These are phyloP conservation scores for Letharia lupina DNA, from an alignment of 495 filamentous ascomycete species.

Conservation along the genomic window DNA sequence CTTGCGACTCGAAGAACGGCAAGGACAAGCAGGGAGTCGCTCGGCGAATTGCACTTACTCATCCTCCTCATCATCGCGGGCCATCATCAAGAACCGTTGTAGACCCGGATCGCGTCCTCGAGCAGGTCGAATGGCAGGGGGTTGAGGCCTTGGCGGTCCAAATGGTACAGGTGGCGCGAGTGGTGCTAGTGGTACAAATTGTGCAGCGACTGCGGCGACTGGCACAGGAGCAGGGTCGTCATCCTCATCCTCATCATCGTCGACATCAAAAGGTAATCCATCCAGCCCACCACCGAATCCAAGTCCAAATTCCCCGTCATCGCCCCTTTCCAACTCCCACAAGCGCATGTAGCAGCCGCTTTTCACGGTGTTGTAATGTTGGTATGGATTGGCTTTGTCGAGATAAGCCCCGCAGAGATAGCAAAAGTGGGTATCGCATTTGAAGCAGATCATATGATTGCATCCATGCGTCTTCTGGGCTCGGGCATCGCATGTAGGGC, in stretches of 20 bases:
- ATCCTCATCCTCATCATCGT: conserved; percentile 28
- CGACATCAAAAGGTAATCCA: conserved; percentile 28
- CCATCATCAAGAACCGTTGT: conserved; percentile 47
- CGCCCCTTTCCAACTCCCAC: conserved; percentile 82
- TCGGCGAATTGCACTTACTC: conserved; percentile 29
- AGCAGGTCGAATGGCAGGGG: conserved; percentile 6
- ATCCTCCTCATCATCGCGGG: conserved; percentile 50
- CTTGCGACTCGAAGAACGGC: not conserved
- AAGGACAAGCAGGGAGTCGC: not conserved
- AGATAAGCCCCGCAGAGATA: conserved; percentile 90
- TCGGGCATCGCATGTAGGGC: conserved; percentile 81
- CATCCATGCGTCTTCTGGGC: conserved; percentile 88
- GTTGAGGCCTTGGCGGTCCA: conserved; percentile 2
- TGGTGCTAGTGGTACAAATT: not conserved
- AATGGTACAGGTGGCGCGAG: not conserved
- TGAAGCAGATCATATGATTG: conserved; percentile 96
- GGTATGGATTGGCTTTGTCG: conserved; percentile 70
- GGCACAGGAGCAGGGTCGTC: conserved; percentile 10
- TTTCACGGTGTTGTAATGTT: conserved; percentile 68
- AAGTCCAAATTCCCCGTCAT: conserved; percentile 54
- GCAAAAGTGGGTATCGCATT: conserved; percentile 87
- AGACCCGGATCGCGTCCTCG: conserved; percentile 30
- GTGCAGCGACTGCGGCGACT: not conserved
- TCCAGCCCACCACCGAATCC: conserved; percentile 43
- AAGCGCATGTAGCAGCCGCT: conserved; percentile 71